Evolutionary conservation across 768 basidiomycete genomes (phyloP), one percentile per base, ranked within the genome.

Genomic region (Cystobasidium onofrii): DNA sequence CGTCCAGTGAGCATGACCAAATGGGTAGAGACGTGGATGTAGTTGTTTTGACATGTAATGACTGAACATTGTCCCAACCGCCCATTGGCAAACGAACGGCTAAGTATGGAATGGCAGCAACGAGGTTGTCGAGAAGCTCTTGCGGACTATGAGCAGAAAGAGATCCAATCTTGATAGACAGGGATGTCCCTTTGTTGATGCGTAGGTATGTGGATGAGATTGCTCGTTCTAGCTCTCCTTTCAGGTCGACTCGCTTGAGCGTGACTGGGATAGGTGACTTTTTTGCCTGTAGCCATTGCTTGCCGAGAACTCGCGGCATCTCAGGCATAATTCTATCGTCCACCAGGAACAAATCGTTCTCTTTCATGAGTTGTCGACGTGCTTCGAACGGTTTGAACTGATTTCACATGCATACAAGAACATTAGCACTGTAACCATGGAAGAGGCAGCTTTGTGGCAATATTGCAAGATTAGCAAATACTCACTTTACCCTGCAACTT

Each of bases 221-320:
- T 20, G 95, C 95, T 55, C 89, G 88, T 81, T 95, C 94, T 12
- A 99, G 86, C 78, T 97, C 93, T 60, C 84, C 86, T 81, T 97
- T 98, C 73, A 99, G 85, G 81, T 95, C 90, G 79, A 92, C 93
- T 27, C 89, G 87, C 13, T 86, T 88, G 65, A 99, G 81, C 76
- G 87, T 88, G n/a, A 98, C 95, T 0, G 96, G 92, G 36, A 97
- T 91, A 0, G 96, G 96, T 81, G 77, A 96, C 93, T 97, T 98
- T 83, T 98, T 98, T 0, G 93, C 91, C 34, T 90, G 86, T 78
- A 97, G 92, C 86, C 91, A 98, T 78, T 89, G 89, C 64, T 87
- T 88, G 6, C 96, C 96, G 1, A 98, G 84, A 60, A 97, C 82
- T 74, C 86, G 87, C 0, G 95, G 95, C 71, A 98, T 85, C 67